Conservation (phyloP, 495 filamentous ascomycete genomes). For the Hyaloscypha hepaticicola region DNA sequence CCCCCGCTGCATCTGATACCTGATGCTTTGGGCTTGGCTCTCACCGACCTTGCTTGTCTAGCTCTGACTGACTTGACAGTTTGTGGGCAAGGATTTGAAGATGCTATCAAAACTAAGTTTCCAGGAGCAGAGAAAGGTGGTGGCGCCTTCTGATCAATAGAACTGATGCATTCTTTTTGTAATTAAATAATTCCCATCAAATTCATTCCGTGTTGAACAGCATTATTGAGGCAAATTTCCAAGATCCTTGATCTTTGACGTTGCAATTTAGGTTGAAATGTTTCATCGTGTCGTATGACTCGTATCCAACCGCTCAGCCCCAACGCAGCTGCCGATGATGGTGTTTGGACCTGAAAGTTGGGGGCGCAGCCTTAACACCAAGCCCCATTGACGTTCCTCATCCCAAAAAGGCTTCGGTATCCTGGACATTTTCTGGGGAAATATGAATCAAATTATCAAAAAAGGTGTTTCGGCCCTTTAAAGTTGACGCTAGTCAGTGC, state of each 20-base stretch:
- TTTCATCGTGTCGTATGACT: neutral
- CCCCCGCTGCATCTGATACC: conserved; percentile 24
- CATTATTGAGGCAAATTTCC: neutral
- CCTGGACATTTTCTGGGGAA: neutral
- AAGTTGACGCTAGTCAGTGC: neutral
- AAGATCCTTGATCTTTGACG: neutral
- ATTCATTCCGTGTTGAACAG: neutral
- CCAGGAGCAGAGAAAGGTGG: conserved; percentile 33
- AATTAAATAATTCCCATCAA: neutral
- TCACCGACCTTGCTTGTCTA: conserved; percentile 34
- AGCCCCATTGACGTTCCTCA: neutral
- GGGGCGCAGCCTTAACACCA: neutral
- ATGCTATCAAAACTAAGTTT: conserved; percentile 36
- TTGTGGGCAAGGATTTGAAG: conserved; percentile 38
- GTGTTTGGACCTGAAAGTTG: neutral
- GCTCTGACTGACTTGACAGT: conserved; percentile 41
- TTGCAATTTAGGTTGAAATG: neutral
- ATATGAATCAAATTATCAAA: neutral
- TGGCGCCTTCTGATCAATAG: conserved; percentile 11
- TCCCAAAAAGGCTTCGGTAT: neutral
- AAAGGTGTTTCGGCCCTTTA: neutral
- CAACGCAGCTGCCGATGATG: neutral
- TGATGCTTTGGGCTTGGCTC: conserved; percentile 27
- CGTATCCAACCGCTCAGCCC: neutral
- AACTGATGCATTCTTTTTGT: too few relatives aligned